Evolutionary conservation across 345 rosid species (phyloP).

Genomic region (Salix viminalis): DNA sequence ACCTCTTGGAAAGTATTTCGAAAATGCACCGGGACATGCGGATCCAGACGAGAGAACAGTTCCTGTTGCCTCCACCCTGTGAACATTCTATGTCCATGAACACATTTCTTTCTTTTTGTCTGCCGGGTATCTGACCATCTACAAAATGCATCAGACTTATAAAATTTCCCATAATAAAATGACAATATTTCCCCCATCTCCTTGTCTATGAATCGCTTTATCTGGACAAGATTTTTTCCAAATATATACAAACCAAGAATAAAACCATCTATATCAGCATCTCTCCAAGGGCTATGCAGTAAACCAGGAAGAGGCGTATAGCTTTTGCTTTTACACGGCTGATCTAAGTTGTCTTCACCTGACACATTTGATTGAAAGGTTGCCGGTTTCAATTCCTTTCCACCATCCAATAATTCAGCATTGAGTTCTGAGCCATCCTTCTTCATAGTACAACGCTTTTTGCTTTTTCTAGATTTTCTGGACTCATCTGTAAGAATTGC

Average conservation of each 20-base stretch:
- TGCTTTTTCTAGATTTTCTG: conserved; percentile 32
- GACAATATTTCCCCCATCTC: conserved; percentile 46
- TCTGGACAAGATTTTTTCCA: conserved; percentile 47
- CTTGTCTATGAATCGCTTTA: conserved; percentile 47
- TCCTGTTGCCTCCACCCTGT: conserved; percentile 72
- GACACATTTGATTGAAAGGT: conserved; percentile 21
- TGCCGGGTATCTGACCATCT: conserved; percentile 58
- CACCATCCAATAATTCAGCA: conserved; percentile 17
- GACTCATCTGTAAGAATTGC: conserved; percentile 29
- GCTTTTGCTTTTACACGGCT: not conserved
- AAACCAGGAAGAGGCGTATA: conserved; percentile 35
- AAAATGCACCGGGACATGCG: conserved; percentile 36
- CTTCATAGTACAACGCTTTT: conserved; percentile 29
- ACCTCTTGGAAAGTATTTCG: conserved; percentile 43
- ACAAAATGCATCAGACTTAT: conserved; percentile 39
- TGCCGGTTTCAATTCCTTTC: conserved; percentile 28
- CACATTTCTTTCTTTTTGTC: conserved; percentile 40
- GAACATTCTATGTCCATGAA: conserved; percentile 52
- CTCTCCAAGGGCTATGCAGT: conserved; percentile 36
- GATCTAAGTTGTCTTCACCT: conserved; percentile 13
- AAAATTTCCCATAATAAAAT: conserved; percentile 61
- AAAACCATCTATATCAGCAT: conserved; percentile 43
- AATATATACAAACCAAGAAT: conserved; percentile 60
- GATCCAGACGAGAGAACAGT: conserved; percentile 56
- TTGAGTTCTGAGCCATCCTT: conserved; percentile 25